Conservation (phyloP, 2,329 filamentous ascomycete genomes). For the Fonsecaea pugnacius region DNA sequence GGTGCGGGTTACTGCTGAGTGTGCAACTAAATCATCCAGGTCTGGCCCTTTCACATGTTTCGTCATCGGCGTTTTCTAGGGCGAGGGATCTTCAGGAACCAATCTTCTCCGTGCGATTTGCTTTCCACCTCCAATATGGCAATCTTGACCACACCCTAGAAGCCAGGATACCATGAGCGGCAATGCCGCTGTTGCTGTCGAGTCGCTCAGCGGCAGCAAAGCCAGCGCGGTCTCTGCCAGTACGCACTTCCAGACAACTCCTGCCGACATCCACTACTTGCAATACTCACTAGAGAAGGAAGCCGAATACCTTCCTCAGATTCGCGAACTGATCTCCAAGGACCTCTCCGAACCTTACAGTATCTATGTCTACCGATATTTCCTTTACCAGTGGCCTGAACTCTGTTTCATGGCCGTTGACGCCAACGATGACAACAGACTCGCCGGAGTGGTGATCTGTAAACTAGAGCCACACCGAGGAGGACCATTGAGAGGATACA, state of each 20-base stretch:
- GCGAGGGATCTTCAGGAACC: constrained; percentile 29
- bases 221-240: constrained; percentile 11
- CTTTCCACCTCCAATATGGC: constrained; percentile 17
- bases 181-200: constrained; percentile 27
- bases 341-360: constrained; percentile 98
- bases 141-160: constrained; percentile 8
- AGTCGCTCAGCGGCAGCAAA: constrained; percentile 8
- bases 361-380: constrained; percentile 99
- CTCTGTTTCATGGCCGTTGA: constrained; percentile 84
- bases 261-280: constrained; percentile 55
- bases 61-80: constrained; percentile 13
- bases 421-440: constrained; percentile 62
- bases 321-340: constrained; percentile 90
- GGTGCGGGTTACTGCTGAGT: constrained; percentile 6
- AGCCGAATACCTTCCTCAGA: constrained; percentile 74
- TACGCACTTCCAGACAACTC: constrained; percentile 29
- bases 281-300: constrained; percentile 65
- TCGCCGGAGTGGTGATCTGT: constrained; percentile 90
- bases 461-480: constrained; percentile 90
- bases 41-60: constrained; percentile 18
- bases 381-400: constrained; percentile 95
- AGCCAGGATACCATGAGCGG: constrained; percentile 26
- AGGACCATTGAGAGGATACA: constrained; percentile 88
- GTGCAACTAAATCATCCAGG: constrained; percentile 1
- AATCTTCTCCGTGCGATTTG: constrained; percentile 1